Percentiles rank a stretch among this genome's conserved stretches.
These are phyloP conservation scores for Mycogone perniciosa DNA, from an alignment of 2,329 filamentous ascomycete genomes.

Conservation along the genomic window DNA sequence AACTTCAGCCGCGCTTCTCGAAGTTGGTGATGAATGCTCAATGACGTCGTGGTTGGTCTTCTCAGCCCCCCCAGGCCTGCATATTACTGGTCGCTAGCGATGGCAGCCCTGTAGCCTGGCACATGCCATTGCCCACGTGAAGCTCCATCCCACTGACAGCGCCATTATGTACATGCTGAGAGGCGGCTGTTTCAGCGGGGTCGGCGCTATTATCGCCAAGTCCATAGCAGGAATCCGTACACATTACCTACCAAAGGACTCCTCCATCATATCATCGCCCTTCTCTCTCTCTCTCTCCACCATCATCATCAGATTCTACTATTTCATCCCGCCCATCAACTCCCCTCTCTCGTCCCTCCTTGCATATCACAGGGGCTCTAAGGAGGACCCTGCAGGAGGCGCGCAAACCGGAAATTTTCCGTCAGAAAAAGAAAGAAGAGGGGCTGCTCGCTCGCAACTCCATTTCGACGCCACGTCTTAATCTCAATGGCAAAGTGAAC, in stretches of 20 bases:
- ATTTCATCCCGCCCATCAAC: neutral
- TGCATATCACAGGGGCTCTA: no score
- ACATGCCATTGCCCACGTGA: constrained; percentile 6
- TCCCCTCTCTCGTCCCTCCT: neutral
- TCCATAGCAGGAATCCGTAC: neutral
- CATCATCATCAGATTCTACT: constrained; percentile 5
- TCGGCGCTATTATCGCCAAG: neutral
- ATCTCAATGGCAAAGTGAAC: constrained; percentile 6
- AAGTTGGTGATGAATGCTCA: neutral
- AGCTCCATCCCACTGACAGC: neutral
- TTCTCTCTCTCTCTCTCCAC: constrained; percentile 4
- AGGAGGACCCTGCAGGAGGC: no score
- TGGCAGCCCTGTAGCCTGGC: neutral
- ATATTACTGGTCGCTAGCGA: neutral
- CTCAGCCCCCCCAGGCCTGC: neutral
- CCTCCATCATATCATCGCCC: neutral
- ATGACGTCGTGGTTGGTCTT: neutral
- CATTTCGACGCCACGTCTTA: constrained; percentile 4
- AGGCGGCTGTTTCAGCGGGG: neutral
- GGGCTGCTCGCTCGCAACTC: neutral
- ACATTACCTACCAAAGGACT: neutral
- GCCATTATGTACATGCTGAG: neutral
- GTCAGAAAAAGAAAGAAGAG: neutral
- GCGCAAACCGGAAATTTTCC: neutral
- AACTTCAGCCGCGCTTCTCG: neutral